Base-by-base conservation (phyloP, 352 stramenopile genomes). In the Vaucheria bursata region DNA sequence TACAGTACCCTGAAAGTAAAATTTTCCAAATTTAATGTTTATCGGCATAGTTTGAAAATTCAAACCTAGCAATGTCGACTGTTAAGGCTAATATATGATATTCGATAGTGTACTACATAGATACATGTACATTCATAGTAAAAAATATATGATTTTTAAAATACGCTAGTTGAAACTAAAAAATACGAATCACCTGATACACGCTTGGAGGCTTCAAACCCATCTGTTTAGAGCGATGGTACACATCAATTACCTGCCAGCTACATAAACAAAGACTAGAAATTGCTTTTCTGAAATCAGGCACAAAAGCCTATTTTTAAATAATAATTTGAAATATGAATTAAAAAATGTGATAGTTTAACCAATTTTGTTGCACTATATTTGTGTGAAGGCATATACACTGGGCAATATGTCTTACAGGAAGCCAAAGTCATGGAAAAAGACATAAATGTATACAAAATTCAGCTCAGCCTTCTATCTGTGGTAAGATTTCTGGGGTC, bases 171-270 rank as follows among this genome's bases (percentile, higher is more conserved):
- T n/a, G n/a, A n/a, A n/a, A n/a, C n/a, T n/a, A n/a, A n/a, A n/a
- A n/a, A n/a, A n/a, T n/a, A n/a, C n/a, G n/a, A n/a, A n/a, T n/a
- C 37, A 7, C 53, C 53, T 68, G 53, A 7, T 68, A 68, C 8
- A 68, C 53, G 2, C 31, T 8, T 34, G 53, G 53, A 2, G 53
- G 53, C 8, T 31, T 31, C 53, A 68, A 37, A 2, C 8, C 8
- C 53, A 68, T 68, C 31, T 31, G 2, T 71, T 72, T 75, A 76
- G 84, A 87, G 1, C 83, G 64, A 71, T 85, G 77, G 72, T 79
- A 85, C 40, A 87, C 85, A 40, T 87, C 71, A 32, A 86, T 79
- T 8, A 81, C 77, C 59, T 87, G 32, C 85, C 85, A 87, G 35
- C 81, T 82, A 37, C 12, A 31, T 3, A 3, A 5, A 25, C 59